Percentiles rank a stretch among this genome's conserved stretches.
Conservation (phyloP, 192 early-diverging fungal genomes). For the Phlyctochytrium bullatum region DNA sequence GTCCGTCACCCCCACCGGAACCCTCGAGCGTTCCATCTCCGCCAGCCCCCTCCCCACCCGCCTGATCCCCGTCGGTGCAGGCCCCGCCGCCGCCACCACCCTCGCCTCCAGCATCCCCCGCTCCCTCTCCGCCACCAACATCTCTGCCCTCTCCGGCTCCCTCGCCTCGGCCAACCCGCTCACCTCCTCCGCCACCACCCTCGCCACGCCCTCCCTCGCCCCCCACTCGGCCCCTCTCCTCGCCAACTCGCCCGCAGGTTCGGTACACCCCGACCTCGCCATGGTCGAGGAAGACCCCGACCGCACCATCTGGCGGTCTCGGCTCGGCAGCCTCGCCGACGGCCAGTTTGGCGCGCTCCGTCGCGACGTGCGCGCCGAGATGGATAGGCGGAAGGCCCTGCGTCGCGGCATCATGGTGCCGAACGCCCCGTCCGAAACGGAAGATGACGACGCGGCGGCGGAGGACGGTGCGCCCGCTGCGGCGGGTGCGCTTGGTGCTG, state of each 20-base stretch:
- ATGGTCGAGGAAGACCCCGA: slow-evolving; percentile 9
- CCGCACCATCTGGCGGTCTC: slow-evolving; percentile 4
- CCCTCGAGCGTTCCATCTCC: not conserved
- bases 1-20: not conserved
- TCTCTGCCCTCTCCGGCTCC: not conserved
- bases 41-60: not conserved
- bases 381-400: not conserved
- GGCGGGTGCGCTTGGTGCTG: not conserved
- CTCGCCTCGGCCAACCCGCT: not conserved
- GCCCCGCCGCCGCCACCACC: slow-evolving; percentile 1
- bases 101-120: not conserved
- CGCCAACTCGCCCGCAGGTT: not conserved
- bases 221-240: not conserved
- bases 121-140: not conserved
- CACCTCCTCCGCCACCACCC: not conserved
- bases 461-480: not conserved
- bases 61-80: slow-evolving; percentile 5
- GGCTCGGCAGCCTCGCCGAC: slow-evolving; percentile 17
- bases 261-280: slow-evolving; percentile 3
- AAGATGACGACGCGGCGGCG: slow-evolving; percentile 10
- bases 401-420: not conserved
- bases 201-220: not conserved
- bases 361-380: slow-evolving; percentile 14
- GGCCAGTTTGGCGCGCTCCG: slow-evolving; percentile 13
- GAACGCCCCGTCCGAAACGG: not conserved